Evolutionary conservation across 106 monocot species (phyloP).

Genomic region (Phalaenopsis aphrodite): DNA sequence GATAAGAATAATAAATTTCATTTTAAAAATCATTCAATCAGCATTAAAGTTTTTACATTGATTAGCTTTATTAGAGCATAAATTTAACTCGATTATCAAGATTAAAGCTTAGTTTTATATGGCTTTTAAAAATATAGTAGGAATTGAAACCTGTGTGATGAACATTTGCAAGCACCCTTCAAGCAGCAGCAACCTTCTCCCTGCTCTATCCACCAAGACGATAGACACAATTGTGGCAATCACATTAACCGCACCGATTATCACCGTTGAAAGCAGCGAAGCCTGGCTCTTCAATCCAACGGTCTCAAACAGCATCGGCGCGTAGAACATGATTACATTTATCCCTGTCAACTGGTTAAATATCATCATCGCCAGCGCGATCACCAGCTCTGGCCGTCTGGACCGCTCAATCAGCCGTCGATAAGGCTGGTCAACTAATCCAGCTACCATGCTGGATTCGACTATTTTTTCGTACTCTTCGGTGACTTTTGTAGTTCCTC

Average conservation of each 20-base stretch:
- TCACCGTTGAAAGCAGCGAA: conserved; percentile 16
- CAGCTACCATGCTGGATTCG: conserved; percentile 4
- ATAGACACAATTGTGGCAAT: conserved; percentile 13
- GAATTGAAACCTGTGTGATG: not conserved
- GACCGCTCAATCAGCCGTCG: conserved; percentile 4
- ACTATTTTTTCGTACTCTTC: conserved; percentile 13
- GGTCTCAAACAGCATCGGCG: conserved; percentile 21
- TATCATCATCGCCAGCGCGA: conserved; percentile 10
- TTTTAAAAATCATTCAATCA: too few relatives aligned
- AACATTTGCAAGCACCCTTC: conserved; percentile 27
- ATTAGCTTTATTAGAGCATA: too few relatives aligned
- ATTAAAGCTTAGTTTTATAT: too few relatives aligned
- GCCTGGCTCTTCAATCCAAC: conserved; percentile 24
- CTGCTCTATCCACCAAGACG: conserved; percentile 11
- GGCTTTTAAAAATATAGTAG: too few relatives aligned
- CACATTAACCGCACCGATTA: conserved; percentile 11
- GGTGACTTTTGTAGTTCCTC: conserved; percentile 13
- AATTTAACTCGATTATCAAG: too few relatives aligned
- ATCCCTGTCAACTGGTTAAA: conserved; percentile 28
- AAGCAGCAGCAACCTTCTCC: conserved; percentile 15
- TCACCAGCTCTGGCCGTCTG: conserved; percentile 19
- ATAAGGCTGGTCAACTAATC: conserved; percentile 9
- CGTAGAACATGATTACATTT: conserved; percentile 26
- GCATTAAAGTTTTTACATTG: too few relatives aligned
- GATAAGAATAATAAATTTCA: too few relatives aligned